phyloP scores from a whole-genome alignment of 306 rosid genomes.

The Abrus precatorius region DNA sequence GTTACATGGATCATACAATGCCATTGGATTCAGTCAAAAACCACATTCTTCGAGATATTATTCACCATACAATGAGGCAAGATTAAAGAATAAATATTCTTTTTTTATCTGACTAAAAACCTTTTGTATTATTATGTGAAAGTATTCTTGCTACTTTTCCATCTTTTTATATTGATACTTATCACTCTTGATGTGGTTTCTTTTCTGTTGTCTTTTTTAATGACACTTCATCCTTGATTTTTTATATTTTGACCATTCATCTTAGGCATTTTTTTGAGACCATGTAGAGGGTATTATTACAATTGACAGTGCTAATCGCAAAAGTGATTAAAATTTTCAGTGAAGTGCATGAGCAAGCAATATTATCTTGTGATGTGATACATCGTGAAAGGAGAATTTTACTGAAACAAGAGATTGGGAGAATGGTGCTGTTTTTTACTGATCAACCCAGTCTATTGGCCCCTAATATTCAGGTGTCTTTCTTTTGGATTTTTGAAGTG shows the following conservation, averaged over 20 bases:
- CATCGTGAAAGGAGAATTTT: slow-evolving; percentile 95
- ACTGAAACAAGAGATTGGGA: slow-evolving; percentile 96
- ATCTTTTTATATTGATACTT: neutral
- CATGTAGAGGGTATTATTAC: slow-evolving; percentile 13
- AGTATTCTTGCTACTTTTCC: slow-evolving; percentile 21
- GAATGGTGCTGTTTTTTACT: slow-evolving; percentile 96
- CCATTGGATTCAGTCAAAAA: too few relatives aligned
- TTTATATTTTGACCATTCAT: slow-evolving; percentile 16
- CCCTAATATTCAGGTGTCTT: slow-evolving; percentile 91
- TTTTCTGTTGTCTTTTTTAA: slow-evolving; percentile 26
- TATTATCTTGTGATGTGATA: slow-evolving; percentile 83
- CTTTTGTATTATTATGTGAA: neutral
- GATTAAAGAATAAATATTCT: slow-evolving; percentile 4
- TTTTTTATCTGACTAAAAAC: slow-evolving; percentile 9
- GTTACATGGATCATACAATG: neutral
- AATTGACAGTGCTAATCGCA: slow-evolving; percentile 45
- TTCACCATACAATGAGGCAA: neutral
- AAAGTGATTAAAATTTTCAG: slow-evolving; percentile 62
- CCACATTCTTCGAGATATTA: too few relatives aligned
- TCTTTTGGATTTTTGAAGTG: slow-evolving; percentile 36
- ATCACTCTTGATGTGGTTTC: slow-evolving; percentile 1
- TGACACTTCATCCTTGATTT: slow-evolving; percentile 5
- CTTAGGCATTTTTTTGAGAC: neutral
- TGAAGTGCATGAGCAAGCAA: slow-evolving; percentile 96
- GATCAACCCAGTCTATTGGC: slow-evolving; percentile 97